Evolutionary conservation across 306 rosid species (phyloP), one percentile per base, ranked within the genome.

Genomic region (Quercus variabilis): DNA sequence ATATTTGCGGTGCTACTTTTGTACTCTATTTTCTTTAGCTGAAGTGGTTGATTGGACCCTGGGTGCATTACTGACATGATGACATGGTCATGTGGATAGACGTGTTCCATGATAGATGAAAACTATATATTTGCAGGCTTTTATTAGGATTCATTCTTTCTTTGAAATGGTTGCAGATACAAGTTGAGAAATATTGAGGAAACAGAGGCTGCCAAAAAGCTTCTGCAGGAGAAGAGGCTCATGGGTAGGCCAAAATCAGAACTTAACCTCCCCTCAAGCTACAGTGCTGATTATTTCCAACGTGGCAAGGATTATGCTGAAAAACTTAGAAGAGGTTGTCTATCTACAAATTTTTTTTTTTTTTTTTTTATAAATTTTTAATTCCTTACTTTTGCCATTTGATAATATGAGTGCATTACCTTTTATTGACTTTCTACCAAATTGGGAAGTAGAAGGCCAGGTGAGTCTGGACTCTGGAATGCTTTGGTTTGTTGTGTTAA

Each of bases 271-370:
- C 99, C 99, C 21, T 79, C 98, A 14, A 95, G 99, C 84, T 95
- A 90, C 70, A 95, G 98, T 68, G 99, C 98, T 26, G 99, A 91
- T 82, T 95, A 93, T 88, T 95, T 95, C 84, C 99, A 95, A 83
- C 99, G 99, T 49, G 99, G 98, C 86, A 89, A 89, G 88, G 99
- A 95, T 87, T 95, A 95, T 88, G 97, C 99, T 76, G 99, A 95
- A 83, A 95, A 90, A 81, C 98, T 95, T 78, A 83, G 99, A 88
- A 88, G 93, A 91, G 98, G 98, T 92, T 59, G 30, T 67, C 60
- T 83, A 77, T 68, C 72, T 25, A 41, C 68, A n/a, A n/a, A n/a
- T 26, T 75, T 26, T 28, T 3, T 49, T 23, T 23, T 23, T 23
- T 23, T 23, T 23, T 23, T 23, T 23, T 23, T 23, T 23, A 23